Conservation (phyloP, 106 monocot genomes). For the Gastrodia elata region DNA sequence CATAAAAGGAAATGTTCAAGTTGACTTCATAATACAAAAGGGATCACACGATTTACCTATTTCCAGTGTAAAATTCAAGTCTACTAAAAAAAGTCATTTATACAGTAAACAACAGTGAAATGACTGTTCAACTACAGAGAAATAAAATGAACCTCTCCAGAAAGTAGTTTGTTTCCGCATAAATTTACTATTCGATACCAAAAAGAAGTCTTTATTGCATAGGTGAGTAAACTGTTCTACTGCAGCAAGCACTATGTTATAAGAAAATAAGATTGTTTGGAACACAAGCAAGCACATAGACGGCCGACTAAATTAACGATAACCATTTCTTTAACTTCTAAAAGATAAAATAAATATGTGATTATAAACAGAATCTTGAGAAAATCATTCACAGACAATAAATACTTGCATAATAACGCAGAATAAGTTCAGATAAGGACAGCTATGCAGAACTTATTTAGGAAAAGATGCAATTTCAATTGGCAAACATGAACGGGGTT, state of each 20-base stretch:
- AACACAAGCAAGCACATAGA: not conserved
- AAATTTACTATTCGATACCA: not conserved
- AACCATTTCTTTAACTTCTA: not conserved
- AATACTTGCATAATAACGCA: not conserved
- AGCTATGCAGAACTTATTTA: not conserved
- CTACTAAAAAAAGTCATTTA: no score
- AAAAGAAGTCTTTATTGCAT: not conserved
- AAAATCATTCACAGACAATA: not conserved
- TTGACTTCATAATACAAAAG: no score
- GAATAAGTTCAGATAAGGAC: not conserved
- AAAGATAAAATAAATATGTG: not conserved
- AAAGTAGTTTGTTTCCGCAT: not conserved
- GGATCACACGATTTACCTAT: no score
- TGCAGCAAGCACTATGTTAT: not conserved
- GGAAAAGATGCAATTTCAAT: not conserved
- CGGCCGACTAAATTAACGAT: not conserved
- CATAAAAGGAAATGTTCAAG: no score
- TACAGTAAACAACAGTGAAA: not conserved
- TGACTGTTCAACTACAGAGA: not conserved
- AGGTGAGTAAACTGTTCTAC: not conserved
- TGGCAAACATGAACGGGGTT: not conserved
- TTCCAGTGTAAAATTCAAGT: no score
- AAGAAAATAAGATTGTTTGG: not conserved
- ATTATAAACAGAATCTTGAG: not conserved
- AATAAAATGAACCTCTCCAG: not conserved